phyloP scores from a whole-genome alignment of 2,329 filamentous ascomycete genomes.

The Phialocephala subalpina region DNA sequence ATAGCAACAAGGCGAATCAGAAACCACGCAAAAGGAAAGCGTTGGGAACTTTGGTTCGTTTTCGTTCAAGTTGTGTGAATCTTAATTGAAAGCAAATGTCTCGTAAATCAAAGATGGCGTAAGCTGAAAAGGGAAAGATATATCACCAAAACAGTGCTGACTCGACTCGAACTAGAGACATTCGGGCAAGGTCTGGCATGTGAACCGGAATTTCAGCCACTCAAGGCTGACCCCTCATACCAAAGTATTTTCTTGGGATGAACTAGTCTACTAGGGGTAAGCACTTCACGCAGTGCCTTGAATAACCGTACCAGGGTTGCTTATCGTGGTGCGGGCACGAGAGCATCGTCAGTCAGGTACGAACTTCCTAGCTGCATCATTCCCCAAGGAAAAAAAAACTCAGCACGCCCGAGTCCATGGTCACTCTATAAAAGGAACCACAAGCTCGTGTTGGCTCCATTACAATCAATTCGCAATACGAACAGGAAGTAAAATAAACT shows the following conservation, averaged over 20 bases:
- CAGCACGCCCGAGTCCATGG: background rate
- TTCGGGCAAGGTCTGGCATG: background rate
- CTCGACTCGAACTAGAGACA: background rate
- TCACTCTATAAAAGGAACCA: background rate
- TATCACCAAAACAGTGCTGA: too few relatives aligned
- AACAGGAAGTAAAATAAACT: slow-evolving; percentile 1
- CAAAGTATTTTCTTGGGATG: slow-evolving; percentile 3
- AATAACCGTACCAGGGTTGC: slow-evolving; percentile 1
- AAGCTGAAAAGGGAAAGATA: background rate
- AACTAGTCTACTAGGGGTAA: background rate
- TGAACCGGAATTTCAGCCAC: slow-evolving; percentile 1
- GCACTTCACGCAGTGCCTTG: background rate
- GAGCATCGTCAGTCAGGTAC: slow-evolving; percentile 7
- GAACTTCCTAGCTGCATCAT: slow-evolving; percentile 10
- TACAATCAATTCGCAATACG: background rate
- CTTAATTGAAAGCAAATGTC: too few relatives aligned
- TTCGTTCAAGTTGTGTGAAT: too few relatives aligned
- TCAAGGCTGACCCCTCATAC: background rate
- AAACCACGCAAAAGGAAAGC: background rate
- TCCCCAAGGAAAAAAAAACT: slow-evolving; percentile 2
- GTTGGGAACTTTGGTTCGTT: background rate
- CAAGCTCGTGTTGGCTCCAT: background rate
- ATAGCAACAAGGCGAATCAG: slow-evolving; percentile 10
- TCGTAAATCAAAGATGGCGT: background rate
- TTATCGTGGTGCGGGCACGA: slow-evolving; percentile 5